Evolutionary conservation across 805 yeast species (phyloP).

Genomic region (Jamesozyma spencerorum): DNA sequence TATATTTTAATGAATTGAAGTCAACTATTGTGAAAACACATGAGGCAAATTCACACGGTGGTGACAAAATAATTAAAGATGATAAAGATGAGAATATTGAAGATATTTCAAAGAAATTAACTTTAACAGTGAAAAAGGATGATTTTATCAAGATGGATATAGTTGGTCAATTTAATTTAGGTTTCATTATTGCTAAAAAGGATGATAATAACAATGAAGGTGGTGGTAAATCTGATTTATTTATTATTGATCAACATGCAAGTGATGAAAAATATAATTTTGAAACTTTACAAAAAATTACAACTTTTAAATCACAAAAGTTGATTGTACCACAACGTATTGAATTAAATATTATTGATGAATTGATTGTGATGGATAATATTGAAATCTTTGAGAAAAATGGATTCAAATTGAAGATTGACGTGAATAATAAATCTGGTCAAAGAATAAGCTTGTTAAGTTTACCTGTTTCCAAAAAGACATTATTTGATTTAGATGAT

Average conservation of each 20-base stretch:
- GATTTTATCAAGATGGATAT: slow-evolving; percentile 71
- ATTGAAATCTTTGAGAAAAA: slow-evolving; percentile 50
- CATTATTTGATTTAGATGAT: slow-evolving; percentile 54
- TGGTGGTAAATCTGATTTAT: slow-evolving; percentile 42
- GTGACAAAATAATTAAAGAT: slow-evolving; percentile 4
- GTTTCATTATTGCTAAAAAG: slow-evolving; percentile 72
- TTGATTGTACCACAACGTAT: slow-evolving; percentile 50
- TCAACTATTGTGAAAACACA: not conserved
- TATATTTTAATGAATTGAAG: slow-evolving; percentile 1
- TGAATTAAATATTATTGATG: slow-evolving; percentile 71
- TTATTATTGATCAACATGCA: slow-evolving; percentile 95
- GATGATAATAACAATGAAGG: slow-evolving; percentile 10
- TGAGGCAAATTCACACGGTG: too few species aligned
- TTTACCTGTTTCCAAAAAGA: slow-evolving; percentile 64
- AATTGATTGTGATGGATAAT: slow-evolving; percentile 57
- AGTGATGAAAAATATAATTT: slow-evolving; percentile 92
- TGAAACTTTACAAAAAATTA: slow-evolving; percentile 52
- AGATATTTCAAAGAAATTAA: slow-evolving; percentile 49
- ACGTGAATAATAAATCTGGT: slow-evolving; percentile 49
- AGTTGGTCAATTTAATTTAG: slow-evolving; percentile 92
- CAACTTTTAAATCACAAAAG: slow-evolving; percentile 58
- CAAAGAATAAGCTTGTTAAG: slow-evolving; percentile 45
- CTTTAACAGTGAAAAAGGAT: slow-evolving; percentile 53
- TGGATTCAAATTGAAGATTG: slow-evolving; percentile 59
- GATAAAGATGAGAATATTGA: slow-evolving; percentile 36